A percentile compares a stretch with the other conserved stretches of the same genome.
These are phyloP conservation scores for Dactylonectria macrodidyma DNA, from an alignment of 2,329 filamentous ascomycete species.

Conservation along the genomic window DNA sequence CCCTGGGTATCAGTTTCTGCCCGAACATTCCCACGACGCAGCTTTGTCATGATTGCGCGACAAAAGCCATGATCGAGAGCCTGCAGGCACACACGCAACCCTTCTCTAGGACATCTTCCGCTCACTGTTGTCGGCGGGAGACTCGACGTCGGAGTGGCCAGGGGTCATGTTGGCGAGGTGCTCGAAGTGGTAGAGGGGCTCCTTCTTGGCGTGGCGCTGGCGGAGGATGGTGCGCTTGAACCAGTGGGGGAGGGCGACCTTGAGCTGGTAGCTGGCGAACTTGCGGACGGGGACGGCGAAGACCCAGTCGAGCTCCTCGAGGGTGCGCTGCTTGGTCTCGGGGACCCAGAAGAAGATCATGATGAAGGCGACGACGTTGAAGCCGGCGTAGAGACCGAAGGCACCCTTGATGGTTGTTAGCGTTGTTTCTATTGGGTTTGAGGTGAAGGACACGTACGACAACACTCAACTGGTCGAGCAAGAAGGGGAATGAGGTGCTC, in stretches of 20 bases:
- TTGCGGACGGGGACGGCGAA: conserved; percentile 62
- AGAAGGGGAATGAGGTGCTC: conserved; percentile 66
- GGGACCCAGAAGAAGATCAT: conserved; percentile 66
- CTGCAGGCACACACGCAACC: not conserved
- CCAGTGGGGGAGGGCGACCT: conserved; percentile 37
- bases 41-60: not conserved
- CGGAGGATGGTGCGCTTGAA: conserved; percentile 50
- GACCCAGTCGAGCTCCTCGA: conserved; percentile 67
- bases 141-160: conserved; percentile 35
- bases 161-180: conserved; percentile 35
- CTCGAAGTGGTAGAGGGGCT: conserved; percentile 57
- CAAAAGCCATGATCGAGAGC: not conserved
- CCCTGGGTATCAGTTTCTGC: conserved; percentile 31
- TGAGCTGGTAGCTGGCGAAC: conserved; percentile 56
- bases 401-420: conserved; percentile 48
- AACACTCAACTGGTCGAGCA: conserved; percentile 55
- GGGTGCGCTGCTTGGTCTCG: conserved; percentile 69
- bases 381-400: conserved; percentile 67
- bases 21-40: not conserved
- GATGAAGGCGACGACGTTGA: conserved; percentile 68
- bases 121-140: conserved; percentile 28
- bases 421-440: not conserved
- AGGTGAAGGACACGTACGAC: conserved; percentile 30
- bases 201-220: conserved; percentile 49
- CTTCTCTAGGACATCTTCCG: conserved; percentile 25